Base-by-base conservation (phyloP, 495 filamentous ascomycete genomes). In the Hyaloscypha bicolor region DNA sequence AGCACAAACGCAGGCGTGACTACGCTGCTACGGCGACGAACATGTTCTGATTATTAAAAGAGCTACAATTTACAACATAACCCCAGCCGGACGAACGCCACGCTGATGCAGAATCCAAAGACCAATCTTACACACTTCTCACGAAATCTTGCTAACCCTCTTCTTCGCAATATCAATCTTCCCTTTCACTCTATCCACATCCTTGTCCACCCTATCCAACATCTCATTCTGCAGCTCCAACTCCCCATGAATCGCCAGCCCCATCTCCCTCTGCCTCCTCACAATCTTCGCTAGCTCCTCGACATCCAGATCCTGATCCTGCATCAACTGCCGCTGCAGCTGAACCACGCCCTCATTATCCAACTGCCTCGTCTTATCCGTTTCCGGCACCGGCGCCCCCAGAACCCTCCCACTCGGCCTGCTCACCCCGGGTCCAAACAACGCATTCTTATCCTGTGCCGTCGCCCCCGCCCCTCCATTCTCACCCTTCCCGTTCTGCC, bases 331-430 rank as follows among this genome's bases (percentile, higher is more conserved):
- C 66, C 84, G 79, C 76, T 97, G 93, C 74, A 98, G 76, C 82
- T 93, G 88, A 74, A 97, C 67, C 51, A 99, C 90, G 0, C 94
- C 95, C 35, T 87, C 79, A 73, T 99, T 99, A 74, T 97, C 95
- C 64, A 95, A 78, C 79, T 97, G 93, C 48, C 94, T 80, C 55
- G 95, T 98, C 65, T 85, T 82, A 65, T 93, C 91, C 52, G 92
- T 98, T 77, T 99, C 95, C 55, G 90, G 89, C 29, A 88, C 72
- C 12, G 88, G 87, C 2, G 81, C 88, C 0, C 96, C 96, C 6
- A 98, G 81, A 4, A 97, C 91, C 29, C 94, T 76, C 6, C 92
- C 86, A 6, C 85, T 71, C 6, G 70, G 70, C 39, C 62, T 65
- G 21, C 59, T 64, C 14, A 69, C 67, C 6, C 62, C 55, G 0